Conservation (phyloP, 306 rosid genomes). For the Vigna trinervia region DNA sequence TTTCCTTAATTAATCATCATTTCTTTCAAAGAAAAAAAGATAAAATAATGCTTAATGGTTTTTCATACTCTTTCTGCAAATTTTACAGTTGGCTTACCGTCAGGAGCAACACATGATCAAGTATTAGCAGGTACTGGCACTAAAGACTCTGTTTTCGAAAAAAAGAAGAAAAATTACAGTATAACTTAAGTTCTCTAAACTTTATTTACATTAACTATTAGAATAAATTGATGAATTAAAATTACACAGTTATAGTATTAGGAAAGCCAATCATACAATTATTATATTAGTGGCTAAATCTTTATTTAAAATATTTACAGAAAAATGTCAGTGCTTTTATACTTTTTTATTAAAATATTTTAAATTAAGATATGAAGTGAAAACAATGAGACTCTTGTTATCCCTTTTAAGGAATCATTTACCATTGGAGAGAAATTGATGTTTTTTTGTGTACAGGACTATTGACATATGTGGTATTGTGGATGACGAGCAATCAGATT, state of each 20-base stretch:
- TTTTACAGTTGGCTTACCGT: slow-evolving; percentile 55
- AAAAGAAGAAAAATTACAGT: too few species aligned
- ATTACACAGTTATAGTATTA: too few species aligned
- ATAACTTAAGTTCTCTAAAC: too few species aligned
- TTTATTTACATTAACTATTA: too few species aligned
- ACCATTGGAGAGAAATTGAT: neutral
- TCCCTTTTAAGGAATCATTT: neutral
- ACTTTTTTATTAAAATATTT: neutral
- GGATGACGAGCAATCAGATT: slow-evolving; percentile 45
- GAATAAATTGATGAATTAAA: too few species aligned
- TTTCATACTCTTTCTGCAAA: neutral
- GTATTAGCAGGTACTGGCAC: slow-evolving; percentile 50
- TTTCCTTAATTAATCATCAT: neutral
- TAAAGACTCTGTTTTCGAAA: neutral
- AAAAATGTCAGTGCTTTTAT: neutral
- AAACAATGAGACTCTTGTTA: neutral
- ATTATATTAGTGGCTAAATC: too few species aligned
- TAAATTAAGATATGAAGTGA: neutral
- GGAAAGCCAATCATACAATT: too few species aligned
- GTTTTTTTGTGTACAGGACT: slow-evolving; percentile 53
- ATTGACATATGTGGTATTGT: slow-evolving; percentile 46
- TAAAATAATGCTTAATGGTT: neutral
- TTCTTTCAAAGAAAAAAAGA: too few species aligned
- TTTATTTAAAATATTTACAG: too few species aligned
- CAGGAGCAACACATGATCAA: slow-evolving; percentile 45